phyloP scores from a whole-genome alignment of 768 basidiomycete genomes.

The Tricholomella constricta region DNA sequence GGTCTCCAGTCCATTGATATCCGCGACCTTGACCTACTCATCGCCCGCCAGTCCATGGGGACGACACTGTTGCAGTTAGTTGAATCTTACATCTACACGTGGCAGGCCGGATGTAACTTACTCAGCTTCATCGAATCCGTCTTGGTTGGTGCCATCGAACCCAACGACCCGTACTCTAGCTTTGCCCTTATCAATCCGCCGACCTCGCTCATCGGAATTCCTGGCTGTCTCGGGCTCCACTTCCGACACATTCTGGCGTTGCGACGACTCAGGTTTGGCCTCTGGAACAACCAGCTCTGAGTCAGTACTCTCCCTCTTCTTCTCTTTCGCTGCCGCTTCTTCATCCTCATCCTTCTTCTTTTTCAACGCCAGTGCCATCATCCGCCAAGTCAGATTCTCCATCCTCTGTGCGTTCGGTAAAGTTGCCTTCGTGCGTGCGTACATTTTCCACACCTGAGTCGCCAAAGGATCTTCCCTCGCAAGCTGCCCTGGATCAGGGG shows the following conservation, averaged over 20 bases:
- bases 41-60: slow-evolving; percentile 92
- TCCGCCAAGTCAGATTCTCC: slow-evolving; percentile 98
- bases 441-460: slow-evolving; percentile 98
- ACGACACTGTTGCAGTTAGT: slow-evolving; percentile 43
- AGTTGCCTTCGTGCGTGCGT: slow-evolving; percentile 84
- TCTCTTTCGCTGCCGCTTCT: slow-evolving; percentile 25
- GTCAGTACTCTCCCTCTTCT: slow-evolving; percentile 16
- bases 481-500: slow-evolving; percentile 60
- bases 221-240: slow-evolving; percentile 22
- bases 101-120: slow-evolving; percentile 39
- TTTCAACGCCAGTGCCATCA: slow-evolving; percentile 95
- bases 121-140: slow-evolving; percentile 73
- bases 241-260: slow-evolving; percentile 19
- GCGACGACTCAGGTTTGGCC: slow-evolving; percentile 17
- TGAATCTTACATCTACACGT: slow-evolving; percentile 6
- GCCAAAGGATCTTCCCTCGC: slow-evolving; percentile 89
- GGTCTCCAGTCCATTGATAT: slow-evolving; percentile 93
- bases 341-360: slow-evolving; percentile 82
- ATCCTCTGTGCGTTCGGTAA: slow-evolving; percentile 92
- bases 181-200: slow-evolving; percentile 81
- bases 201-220: slow-evolving; percentile 58
- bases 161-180: slow-evolving; percentile 76
- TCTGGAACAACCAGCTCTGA: slow-evolving; percentile 14
- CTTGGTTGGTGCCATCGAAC: slow-evolving; percentile 77
- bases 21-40: slow-evolving; percentile 88